These are phyloP conservation scores for Blastocystis sp. DNA, from an alignment of 352 stramenopile genomes.

Conservation along the genomic window DNA sequence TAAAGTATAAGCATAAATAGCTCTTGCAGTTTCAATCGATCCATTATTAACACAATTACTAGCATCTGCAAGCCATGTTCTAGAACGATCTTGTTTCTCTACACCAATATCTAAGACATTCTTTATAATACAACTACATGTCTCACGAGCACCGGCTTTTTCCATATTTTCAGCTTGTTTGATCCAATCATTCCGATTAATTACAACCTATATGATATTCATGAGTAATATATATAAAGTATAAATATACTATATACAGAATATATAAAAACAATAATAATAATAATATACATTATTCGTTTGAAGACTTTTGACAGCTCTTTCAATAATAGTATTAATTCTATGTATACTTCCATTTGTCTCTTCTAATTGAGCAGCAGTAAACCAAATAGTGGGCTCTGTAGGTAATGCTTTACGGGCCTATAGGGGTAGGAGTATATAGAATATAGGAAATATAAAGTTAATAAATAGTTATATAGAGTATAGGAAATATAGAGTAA, in stretches of 20 bases:
- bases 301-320: constrained; percentile 48
- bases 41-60: constrained; percentile 63
- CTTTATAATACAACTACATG: constrained; percentile 74
- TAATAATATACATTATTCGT: constrained; percentile 3
- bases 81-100: constrained; percentile 75
- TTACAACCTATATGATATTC: constrained; percentile 55
- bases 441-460: too few species aligned
- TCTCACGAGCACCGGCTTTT: constrained; percentile 63
- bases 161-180: constrained; percentile 81
- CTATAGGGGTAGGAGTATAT: too few species aligned
- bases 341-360: constrained; percentile 59
- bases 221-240: constrained; percentile 49
- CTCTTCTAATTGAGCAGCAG: constrained; percentile 91
- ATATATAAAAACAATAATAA: constrained; percentile 52
- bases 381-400: constrained; percentile 90
- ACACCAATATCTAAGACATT: constrained; percentile 75
- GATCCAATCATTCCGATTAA: constrained; percentile 80
- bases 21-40: constrained; percentile 67
- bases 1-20: constrained; percentile 73
- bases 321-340: constrained; percentile 58
- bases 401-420: constrained; percentile 71
- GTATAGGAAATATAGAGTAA: too few species aligned
- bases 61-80: constrained; percentile 89
- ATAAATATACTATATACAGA: constrained; percentile 57
- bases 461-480: too few species aligned